Base-by-base conservation (phyloP, 768 basidiomycete species). In the Lactarius evosmus region DNA sequence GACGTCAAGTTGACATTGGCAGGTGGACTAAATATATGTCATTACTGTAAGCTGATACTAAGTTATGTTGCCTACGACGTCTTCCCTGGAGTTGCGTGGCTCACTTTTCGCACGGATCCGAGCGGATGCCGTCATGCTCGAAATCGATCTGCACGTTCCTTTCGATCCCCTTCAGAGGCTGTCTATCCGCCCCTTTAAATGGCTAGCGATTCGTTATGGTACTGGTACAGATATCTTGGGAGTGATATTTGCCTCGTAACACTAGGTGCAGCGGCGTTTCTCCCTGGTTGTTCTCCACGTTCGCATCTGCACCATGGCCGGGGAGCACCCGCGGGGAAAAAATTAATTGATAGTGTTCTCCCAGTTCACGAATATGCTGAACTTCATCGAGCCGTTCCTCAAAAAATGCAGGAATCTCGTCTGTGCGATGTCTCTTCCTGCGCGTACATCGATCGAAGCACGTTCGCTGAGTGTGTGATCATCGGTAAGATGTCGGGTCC, bases 321-420 rank as follows among this genome's bases (percentile, higher is more conserved):
- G n/a, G 66, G 67, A 32, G 65, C 63, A 32, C 55, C 11, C n/a
- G 6, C 50, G 14, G 49, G 65, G 93, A 97, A 72, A 99, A 98
- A 82, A 96, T 95, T n/a, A n/a, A n/a, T n/a, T n/a, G 0, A 98
- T 98, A 67, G 86, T 99, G 25, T 98, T 98, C 72, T 95, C 93
- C 0, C 95, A 97, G 71, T 93, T 93, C 66, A 98, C 96, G 1
- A 80, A 82, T 58, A 86, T 92, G 89, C 77, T 99, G 65, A 85
- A 95, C 73, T 72, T 98, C 61, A 80, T 97, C 51, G 85, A 95
- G 75, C 90, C 88, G 0, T 97, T 97, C 76, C 78, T 99, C 74
- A 78, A 77, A n/a, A 32, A 81, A 83, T 3, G 78, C 80, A 12
- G 84, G 85, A 0, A 79, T 95, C 69, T 80, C 82, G 66, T 95